These are phyloP conservation scores for Erodium trifolium DNA, from an alignment of 441 rosid species.

Conservation along the genomic window DNA sequence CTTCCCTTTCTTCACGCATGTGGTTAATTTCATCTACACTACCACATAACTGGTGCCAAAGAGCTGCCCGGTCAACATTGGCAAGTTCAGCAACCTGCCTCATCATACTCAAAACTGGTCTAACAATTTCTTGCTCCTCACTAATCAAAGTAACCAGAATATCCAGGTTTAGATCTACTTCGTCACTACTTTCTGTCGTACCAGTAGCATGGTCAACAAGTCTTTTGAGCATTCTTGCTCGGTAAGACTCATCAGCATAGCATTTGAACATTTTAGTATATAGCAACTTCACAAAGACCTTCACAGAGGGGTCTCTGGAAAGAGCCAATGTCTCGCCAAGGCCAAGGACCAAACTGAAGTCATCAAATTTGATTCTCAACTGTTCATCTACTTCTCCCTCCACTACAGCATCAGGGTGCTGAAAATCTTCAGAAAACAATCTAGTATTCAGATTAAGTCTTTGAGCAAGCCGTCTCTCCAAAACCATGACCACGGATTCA, in stretches of 20 bases:
- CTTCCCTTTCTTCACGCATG: conserved; percentile 61
- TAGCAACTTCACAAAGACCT: conserved; percentile 77
- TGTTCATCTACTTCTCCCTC: conserved; percentile 69
- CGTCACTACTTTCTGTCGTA: conserved; percentile 51
- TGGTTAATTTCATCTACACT: conserved; percentile 74
- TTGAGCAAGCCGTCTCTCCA: conserved; percentile 69
- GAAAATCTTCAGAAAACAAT: conserved; percentile 45
- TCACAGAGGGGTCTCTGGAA: conserved; percentile 63
- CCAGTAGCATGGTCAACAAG: conserved; percentile 80
- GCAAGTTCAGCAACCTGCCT: conserved; percentile 88
- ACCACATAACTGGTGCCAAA: conserved; percentile 88
- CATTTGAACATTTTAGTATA: conserved; percentile 78
- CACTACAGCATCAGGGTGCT: conserved; percentile 40
- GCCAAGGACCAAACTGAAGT: conserved; percentile 68
- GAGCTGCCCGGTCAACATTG: conserved; percentile 88
- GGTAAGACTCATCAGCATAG: conserved; percentile 71
- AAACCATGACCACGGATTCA: conserved; percentile 68
- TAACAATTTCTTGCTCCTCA: conserved; percentile 74
- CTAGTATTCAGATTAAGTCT: conserved; percentile 41
- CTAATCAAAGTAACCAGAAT: conserved; percentile 69
- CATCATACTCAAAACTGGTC: conserved; percentile 77
- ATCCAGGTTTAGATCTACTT: conserved; percentile 69
- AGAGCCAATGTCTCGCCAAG: conserved; percentile 92
- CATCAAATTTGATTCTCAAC: conserved; percentile 51
- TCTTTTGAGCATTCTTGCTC: conserved; percentile 77